phyloP scores from a whole-genome alignment of 805 yeast species.

The Starmerella vitae region DNA sequence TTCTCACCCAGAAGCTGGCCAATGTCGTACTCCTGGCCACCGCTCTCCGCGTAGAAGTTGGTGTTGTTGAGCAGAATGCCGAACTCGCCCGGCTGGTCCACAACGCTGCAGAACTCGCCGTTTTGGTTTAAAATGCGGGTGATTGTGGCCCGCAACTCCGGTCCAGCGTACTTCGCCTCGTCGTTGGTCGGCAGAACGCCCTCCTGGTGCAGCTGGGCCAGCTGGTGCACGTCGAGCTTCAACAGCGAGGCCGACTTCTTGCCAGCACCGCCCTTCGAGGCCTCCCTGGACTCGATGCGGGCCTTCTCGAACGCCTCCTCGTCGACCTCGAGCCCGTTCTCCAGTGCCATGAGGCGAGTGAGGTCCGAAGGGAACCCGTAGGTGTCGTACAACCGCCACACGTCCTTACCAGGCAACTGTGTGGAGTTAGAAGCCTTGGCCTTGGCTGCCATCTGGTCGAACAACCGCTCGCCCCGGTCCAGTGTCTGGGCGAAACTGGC shows the following conservation, averaged over 20 bases:
- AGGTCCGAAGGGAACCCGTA: slow-evolving; percentile 98
- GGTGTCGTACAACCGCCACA: slow-evolving; percentile 96
- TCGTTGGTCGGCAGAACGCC: slow-evolving; percentile 73
- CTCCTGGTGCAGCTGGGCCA: slow-evolving; percentile 53
- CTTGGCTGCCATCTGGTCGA: slow-evolving; percentile 78
- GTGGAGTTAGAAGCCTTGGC: slow-evolving; percentile 65
- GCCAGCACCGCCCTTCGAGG: slow-evolving; percentile 49
- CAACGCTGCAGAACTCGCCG: slow-evolving; percentile 37
- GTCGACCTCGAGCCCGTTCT: slow-evolving; percentile 83
- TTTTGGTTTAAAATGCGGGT: slow-evolving; percentile 54
- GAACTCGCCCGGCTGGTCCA: slow-evolving; percentile 34
- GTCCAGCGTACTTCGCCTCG: slow-evolving; percentile 49
- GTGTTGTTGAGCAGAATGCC: slow-evolving; percentile 83
- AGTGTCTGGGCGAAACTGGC: slow-evolving; percentile 86
- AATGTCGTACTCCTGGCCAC: slow-evolving; percentile 96
- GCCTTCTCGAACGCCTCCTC: slow-evolving; percentile 88
- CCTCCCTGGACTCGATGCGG: slow-evolving; percentile 77
- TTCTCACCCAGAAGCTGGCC: slow-evolving; percentile 89
- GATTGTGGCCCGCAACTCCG: slow-evolving; percentile 54
- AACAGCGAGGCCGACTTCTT: slow-evolving; percentile 36
- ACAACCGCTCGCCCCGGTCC: slow-evolving; percentile 94
- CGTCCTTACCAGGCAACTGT: slow-evolving; percentile 80
- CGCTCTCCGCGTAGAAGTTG: slow-evolving; percentile 96
- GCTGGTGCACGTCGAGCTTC: slow-evolving; percentile 82
- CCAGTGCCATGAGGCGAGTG: slow-evolving; percentile 97